Base-by-base conservation (phyloP, 2,329 filamentous ascomycete species). In the Fusarium austroafricanum region DNA sequence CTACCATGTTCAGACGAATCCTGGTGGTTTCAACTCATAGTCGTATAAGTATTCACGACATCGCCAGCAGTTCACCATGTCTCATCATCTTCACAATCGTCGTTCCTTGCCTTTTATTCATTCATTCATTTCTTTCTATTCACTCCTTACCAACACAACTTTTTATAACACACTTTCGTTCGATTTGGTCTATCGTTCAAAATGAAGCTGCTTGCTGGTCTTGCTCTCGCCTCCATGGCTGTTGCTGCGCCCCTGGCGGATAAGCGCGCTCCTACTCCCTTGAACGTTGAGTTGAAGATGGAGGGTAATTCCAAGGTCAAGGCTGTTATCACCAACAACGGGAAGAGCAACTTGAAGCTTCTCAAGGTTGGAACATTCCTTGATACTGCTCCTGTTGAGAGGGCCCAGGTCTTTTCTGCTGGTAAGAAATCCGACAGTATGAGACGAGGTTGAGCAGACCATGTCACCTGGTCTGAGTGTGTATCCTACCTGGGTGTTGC, bases 351-450 rank as follows among this genome's bases (percentile, higher is more conserved):
- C 57, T 73, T 87, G 65, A 85, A 86, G 75, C 72, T 88, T 26
- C 77, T 87, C 65, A 86, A 82, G 78, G 80, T 81, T 42, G 85
- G 85, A 33, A 85, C 83, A 52, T 82, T 88, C 67, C 76, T 88
- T 46, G 85, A 86, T 68, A 79, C 79, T 37, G 73, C 80, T n/a
- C 79, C 83, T 4, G 81, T 87, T 31, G 82, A 87, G 78, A 87
- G 86, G 79, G 81, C 85, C 28, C 75, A 81, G 50, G 77, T 88
- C 40, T 85, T 80, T 74, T 79, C 82, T 45, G 80, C 79, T 44
- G 77, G 83, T 83, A 78, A 68, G 65, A 33, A 3, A 28, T 11
- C 8, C 7, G 3, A 18, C 2, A 7, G 28, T 28, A 28, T 17
- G 9, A 26, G 11, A 12, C 4, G 9, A 35, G 29, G 7, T 5